Base-by-base conservation (phyloP, 192 early-diverging fungal species). In the Linnemannia zychae region DNA sequence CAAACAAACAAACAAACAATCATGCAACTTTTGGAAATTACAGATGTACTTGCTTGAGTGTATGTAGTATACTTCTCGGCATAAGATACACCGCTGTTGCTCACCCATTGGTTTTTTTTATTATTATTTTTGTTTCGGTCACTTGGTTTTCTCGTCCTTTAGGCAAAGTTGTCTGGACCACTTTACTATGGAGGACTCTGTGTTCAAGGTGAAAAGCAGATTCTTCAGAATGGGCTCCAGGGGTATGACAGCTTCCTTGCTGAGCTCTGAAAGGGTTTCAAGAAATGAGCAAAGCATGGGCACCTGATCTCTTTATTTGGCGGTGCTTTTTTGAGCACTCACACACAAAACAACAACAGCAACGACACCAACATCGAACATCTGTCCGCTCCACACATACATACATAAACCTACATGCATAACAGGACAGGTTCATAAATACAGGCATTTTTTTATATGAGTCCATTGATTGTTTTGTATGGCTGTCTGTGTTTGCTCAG, bases 201-300 rank as follows among this genome's bases (percentile, higher is more conserved):
- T 44, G 83, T 79, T 15, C 78, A 85, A 38, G 83, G 83, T 46
- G 83, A 85, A 67, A 85, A 85, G 49, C 69, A 79, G 65, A 79
- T 85, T 34, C 83, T 85, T 20, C 77, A 85, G 78, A 76, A 85
- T 33, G 83, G 48, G 47, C 60, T 85, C 7, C 72, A 79, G 49
- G 74, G 70, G 6, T 76, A 79, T 40, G 48, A 66, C 18, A 53
- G 72, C n/a, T 76, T 79, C 49, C 65, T 79, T 0, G 24, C 72
- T 3, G 83, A 79, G 52, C 60, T 85, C 0, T 84, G 68, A 74
- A 47, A 16, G 40, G n/a, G n/a, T n/a, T 44, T 44, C 40, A 38
- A 38, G 72, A 53, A 53, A 53, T 33, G 20, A 7, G 1, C 12
- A 52, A 22, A 12, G n/a, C 36, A 38, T 28, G 11, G 37, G 38